Base-by-base conservation (phyloP, 345 rosid genomes). In the Limnanthes douglasii region DNA sequence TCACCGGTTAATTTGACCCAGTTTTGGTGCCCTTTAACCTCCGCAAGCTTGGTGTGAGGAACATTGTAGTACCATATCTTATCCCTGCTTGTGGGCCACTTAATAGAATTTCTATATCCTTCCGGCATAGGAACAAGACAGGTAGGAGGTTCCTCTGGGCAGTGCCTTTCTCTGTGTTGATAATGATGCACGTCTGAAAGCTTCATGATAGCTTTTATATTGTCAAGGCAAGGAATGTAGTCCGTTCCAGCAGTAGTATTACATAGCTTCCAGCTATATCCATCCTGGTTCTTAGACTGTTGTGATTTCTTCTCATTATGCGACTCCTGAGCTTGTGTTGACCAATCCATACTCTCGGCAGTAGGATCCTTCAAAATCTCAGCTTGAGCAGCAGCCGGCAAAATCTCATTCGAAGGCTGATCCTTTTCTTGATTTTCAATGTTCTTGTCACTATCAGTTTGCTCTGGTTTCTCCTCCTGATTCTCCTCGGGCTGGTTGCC, bases 81-180 rank as follows among this genome's bases (percentile, higher is more conserved):
- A 32, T 73, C 85, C 65, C 90, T 76, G 66, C 97, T 88, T 53
- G 54, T 70, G 37, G 97, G 97, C 97, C 95, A 83, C 46, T 62
- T 70, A 43, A 76, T 55, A 43, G 97, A 54, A 21, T 42, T 53
- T 33, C 37, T 76, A 46, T 83, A 88, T 36, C 90, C 97, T 50
- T 70, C 69, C 0, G 97, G 92, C 24, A 72, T 60, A 43, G 84
- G 66, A 63, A 83, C 92, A 54, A 88, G 70, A 52, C 95, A 88
- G 25, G 67, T 62, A 21, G 86, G 92, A 62, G 86, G 55, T 39
- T 76, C 78, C 36, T 60, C 75, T 19, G 95, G 95, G 49, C 97
- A 88, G 66, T 79, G 97, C 47, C 97, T 70, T 72, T 84, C 95
- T 32, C 98, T 70, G 62, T 84, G 98, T 52, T 90, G 92, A 64